Percentiles rank a stretch among this genome's conserved stretches.
These are phyloP conservation scores for Falciphora oryzae DNA, from an alignment of 2,329 filamentous ascomycete species.

Conservation along the genomic window DNA sequence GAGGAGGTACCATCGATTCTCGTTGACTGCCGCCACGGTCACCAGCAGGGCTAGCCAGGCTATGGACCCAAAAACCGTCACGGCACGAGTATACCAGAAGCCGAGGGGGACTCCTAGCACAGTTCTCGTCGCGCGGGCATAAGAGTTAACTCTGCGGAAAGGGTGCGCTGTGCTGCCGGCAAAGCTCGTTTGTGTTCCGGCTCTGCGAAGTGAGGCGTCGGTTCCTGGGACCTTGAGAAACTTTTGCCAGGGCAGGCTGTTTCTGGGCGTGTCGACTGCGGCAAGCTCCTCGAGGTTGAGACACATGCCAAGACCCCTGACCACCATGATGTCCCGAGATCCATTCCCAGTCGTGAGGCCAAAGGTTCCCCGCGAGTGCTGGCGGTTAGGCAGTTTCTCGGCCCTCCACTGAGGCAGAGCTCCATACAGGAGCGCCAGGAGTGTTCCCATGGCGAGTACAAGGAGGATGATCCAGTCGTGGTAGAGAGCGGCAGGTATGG, in stretches of 20 bases:
- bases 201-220: too few relatives aligned
- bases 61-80: slow-evolving; percentile 21
- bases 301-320: slow-evolving; percentile 26
- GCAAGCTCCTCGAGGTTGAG: slow-evolving; percentile 38
- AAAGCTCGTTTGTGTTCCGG: too few relatives aligned
- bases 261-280: slow-evolving; percentile 9
- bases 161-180: too few relatives aligned
- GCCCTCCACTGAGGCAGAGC: slow-evolving; percentile 34
- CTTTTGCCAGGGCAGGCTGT: slow-evolving; percentile 11
- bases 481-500: slow-evolving; percentile 25
- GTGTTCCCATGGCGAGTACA: slow-evolving; percentile 30
- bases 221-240: neutral
- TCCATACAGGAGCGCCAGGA: slow-evolving; percentile 29
- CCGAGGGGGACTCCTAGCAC: slow-evolving; percentile 11
- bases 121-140: neutral
- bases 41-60: slow-evolving; percentile 37
- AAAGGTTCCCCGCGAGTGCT: slow-evolving; percentile 23
- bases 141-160: neutral
- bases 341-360: slow-evolving; percentile 36
- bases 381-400: slow-evolving; percentile 37
- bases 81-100: slow-evolving; percentile 17
- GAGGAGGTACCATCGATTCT: slow-evolving; percentile 34
- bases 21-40: slow-evolving; percentile 28
- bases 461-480: slow-evolving; percentile 35
- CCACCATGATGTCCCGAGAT: slow-evolving; percentile 31